phyloP scores from a whole-genome alignment of 495 filamentous ascomycete genomes.

The Glutinoglossum americanum region DNA sequence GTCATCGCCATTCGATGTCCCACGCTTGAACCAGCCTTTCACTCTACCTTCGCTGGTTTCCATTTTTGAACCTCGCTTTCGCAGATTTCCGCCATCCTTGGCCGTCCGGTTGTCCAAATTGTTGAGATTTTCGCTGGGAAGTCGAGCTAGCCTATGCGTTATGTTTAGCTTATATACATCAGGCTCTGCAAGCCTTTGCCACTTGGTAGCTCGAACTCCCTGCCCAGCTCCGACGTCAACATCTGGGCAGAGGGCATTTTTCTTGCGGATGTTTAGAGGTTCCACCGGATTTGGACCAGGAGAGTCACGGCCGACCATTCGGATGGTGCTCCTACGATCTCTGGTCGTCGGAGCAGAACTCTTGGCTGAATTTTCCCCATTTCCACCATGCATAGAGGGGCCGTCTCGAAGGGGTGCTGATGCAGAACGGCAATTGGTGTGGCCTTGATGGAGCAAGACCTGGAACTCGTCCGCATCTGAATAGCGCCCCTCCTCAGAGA shows the following conservation, averaged over 20 bases:
- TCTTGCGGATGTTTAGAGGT: slow-evolving; percentile 35
- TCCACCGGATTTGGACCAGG: slow-evolving; percentile 12
- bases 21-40: slow-evolving; percentile 3
- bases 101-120: neutral
- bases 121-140: neutral
- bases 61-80: neutral
- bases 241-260: slow-evolving; percentile 9
- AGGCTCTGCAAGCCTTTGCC: neutral
- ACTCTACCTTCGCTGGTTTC: neutral
- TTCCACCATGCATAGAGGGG: neutral
- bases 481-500: slow-evolving; percentile 17
- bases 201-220: neutral
- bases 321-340: slow-evolving; percentile 18
- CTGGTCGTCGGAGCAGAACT: neutral
- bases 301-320: slow-evolving; percentile 18
- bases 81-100: neutral
- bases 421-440: slow-evolving; percentile 14
- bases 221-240: neutral
- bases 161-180: neutral
- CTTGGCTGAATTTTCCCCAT: neutral
- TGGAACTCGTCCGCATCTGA: slow-evolving; percentile 8
- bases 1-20: neutral
- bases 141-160: neutral
- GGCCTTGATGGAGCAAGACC: slow-evolving; percentile 1
- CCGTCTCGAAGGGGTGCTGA: slow-evolving; percentile 14